Evolutionary conservation across 1,139 yeast species (phyloP).

Genomic region (Magnusiomyces suaveolens): DNA sequence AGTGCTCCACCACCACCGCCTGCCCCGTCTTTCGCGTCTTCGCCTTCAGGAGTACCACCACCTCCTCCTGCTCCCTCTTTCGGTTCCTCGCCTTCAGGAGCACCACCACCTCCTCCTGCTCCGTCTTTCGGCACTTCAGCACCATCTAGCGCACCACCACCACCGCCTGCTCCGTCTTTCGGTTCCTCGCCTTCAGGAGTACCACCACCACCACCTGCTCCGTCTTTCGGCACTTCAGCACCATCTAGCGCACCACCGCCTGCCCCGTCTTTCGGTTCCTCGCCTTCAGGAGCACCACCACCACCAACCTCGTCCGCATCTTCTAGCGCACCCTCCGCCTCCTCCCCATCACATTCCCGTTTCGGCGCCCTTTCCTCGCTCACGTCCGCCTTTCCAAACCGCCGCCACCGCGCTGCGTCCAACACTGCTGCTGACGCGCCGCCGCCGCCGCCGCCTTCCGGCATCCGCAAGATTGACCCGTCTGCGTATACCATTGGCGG

Average conservation of each 20-base stretch:
- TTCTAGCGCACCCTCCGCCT: conserved; percentile 22
- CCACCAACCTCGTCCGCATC: conserved; percentile 21
- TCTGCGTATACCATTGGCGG: conserved; percentile 28
- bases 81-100: conserved; percentile 20
- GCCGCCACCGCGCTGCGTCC: conserved; percentile 19
- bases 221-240: conserved; percentile 18
- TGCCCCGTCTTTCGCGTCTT: conserved; percentile 16
- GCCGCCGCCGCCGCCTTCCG: conserved; percentile 19
- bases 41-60: no score
- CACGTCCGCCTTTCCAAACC: conserved; percentile 17
- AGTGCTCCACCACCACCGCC: conserved; percentile 23
- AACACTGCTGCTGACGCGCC: conserved; percentile 16
- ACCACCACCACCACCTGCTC: conserved; percentile 22
- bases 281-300: conserved; percentile 19
- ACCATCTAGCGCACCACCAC: no score
- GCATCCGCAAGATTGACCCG: conserved; percentile 26
- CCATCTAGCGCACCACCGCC: conserved; percentile 30
- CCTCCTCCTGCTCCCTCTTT: conserved; percentile 14
- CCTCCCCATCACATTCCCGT: conserved; percentile 24
- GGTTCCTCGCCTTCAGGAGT: conserved; percentile 22
- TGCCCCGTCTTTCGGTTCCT: conserved; percentile 22
- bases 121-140: conserved; percentile 21
- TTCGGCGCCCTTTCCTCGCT: conserved; percentile 21
- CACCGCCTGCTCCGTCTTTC: conserved; percentile 22
- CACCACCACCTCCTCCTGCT: conserved; percentile 26